Percentiles rank a stretch among this genome's conserved stretches.
phyloP scores from a whole-genome alignment of 2,329 filamentous ascomycete species.

The Clarireedia homoeocarpa region DNA sequence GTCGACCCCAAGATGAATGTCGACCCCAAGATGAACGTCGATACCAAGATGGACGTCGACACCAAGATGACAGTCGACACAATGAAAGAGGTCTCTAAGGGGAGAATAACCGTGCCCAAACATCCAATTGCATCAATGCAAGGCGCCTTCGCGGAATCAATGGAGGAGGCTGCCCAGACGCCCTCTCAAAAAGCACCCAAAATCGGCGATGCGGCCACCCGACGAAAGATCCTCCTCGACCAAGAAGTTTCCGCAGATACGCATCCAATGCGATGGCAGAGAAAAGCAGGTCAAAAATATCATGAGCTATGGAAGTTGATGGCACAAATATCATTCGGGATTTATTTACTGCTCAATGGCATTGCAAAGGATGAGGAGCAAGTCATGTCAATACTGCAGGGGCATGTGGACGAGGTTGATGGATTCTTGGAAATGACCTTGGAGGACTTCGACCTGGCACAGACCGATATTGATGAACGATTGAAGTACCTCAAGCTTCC shows the following conservation, averaged over 20 bases:
- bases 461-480: constrained; percentile 70
- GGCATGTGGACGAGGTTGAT: constrained; percentile 90
- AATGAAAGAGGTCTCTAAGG: constrained; percentile 19
- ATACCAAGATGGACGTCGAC: constrained; percentile 2
- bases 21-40: constrained; percentile 6
- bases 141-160: constrained; percentile 73
- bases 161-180: constrained; percentile 59
- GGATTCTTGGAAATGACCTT: constrained; percentile 79
- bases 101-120: constrained; percentile 31
- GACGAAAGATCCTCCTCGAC: constrained; percentile 61
- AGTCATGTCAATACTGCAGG: constrained; percentile 81
- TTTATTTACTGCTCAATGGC: constrained; percentile 77
- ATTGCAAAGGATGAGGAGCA: constrained; percentile 84
- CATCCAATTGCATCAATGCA: constrained; percentile 75
- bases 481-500: constrained; percentile 75
- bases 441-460: constrained; percentile 75
- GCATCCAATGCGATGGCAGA: constrained; percentile 68
- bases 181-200: constrained; percentile 42
- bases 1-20: background rate
- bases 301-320: constrained; percentile 88
- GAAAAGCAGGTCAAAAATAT: constrained; percentile 65
- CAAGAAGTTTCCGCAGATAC: constrained; percentile 60
- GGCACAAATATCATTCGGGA: constrained; percentile 87
- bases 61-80: constrained; percentile 16
- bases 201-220: constrained; percentile 49